Conservation (phyloP, 352 stramenopile genomes). For the Pythium vanterpoolii region DNA sequence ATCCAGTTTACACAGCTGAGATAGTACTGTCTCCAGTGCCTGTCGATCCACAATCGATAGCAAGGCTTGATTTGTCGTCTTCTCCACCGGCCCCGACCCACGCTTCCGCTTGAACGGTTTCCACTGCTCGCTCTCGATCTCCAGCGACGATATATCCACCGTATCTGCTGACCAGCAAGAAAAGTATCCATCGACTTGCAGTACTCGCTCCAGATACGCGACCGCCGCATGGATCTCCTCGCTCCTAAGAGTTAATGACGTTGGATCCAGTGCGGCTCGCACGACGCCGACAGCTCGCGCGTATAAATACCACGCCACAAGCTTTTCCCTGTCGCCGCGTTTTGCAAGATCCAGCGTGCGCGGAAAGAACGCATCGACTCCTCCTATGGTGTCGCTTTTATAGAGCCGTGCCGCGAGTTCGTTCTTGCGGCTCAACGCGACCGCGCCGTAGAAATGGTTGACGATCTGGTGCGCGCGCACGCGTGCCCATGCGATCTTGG, state of each 20-base stretch:
- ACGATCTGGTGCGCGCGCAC: constrained; percentile 43
- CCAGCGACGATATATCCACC: constrained; percentile 12
- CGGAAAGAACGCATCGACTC: constrained; percentile 50
- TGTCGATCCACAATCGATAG: neutral
- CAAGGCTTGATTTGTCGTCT: neutral
- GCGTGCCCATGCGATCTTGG: constrained; percentile 47
- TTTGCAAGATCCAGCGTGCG: constrained; percentile 41
- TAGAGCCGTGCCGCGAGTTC: constrained; percentile 42
- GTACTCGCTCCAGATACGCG: constrained; percentile 1
- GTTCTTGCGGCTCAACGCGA: constrained; percentile 67
- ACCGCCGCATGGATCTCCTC: constrained; percentile 2
- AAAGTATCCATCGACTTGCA: constrained; percentile 12
- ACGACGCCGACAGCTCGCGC: constrained; percentile 33
- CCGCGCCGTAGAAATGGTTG: constrained; percentile 65
- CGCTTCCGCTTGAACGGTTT: neutral
- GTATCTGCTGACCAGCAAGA: neutral
- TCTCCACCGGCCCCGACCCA: neutral
- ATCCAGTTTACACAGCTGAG: constrained; percentile 29
- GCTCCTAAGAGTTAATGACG: neutral
- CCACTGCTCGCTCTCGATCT: constrained; percentile 12
- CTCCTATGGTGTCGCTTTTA: neutral
- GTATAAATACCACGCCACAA: constrained; percentile 52
- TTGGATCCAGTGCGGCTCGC: neutral
- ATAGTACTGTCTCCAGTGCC: constrained; percentile 15
- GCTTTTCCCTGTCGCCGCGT: constrained; percentile 5